phyloP scores from a whole-genome alignment of 768 basidiomycete species.

The Lepiota brunneoincarnata region DNA sequence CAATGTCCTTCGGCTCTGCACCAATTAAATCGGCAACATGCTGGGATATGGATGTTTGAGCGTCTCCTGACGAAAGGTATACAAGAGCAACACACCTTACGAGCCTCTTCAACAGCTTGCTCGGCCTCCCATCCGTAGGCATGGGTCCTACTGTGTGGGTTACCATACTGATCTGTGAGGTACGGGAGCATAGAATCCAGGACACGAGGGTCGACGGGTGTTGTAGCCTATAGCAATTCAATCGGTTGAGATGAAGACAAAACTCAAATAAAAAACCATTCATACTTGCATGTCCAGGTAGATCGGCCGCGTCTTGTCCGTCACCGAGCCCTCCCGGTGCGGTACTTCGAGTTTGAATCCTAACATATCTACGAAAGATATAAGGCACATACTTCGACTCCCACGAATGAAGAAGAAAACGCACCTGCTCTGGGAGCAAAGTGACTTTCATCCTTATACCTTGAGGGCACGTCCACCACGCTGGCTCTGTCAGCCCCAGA shows the following conservation, averaged over 20 bases:
- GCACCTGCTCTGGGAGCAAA: conserved; percentile 71
- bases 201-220: conserved; percentile 95
- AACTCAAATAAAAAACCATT: background rate
- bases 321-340: conserved; percentile 51
- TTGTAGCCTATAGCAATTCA: conserved; percentile 70
- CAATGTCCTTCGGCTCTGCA: conserved; percentile 91
- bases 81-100: conserved; percentile 51
- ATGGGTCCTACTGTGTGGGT: conserved; percentile 97
- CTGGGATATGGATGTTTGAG: conserved; percentile 34
- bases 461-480: conserved; percentile 76
- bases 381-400: conserved; percentile 2
- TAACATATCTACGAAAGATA: conserved; percentile 66
- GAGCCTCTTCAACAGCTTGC: conserved; percentile 86
- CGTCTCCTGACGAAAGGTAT: background rate
- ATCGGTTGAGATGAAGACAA: conserved; percentile 10
- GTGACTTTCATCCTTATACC: conserved; percentile 66
- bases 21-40: conserved; percentile 91
- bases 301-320: conserved; percentile 78
- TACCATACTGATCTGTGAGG: conserved; percentile 93
- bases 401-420: conserved; percentile 10
- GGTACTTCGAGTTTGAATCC: conserved; percentile 80
- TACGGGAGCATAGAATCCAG: conserved; percentile 96
- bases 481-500: conserved; percentile 81
- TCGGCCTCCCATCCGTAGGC: conserved; percentile 99
- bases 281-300: conserved; percentile 97